phyloP scores from a whole-genome alignment of 2,329 filamentous ascomycete species.

The Fusarium bactridioides region DNA sequence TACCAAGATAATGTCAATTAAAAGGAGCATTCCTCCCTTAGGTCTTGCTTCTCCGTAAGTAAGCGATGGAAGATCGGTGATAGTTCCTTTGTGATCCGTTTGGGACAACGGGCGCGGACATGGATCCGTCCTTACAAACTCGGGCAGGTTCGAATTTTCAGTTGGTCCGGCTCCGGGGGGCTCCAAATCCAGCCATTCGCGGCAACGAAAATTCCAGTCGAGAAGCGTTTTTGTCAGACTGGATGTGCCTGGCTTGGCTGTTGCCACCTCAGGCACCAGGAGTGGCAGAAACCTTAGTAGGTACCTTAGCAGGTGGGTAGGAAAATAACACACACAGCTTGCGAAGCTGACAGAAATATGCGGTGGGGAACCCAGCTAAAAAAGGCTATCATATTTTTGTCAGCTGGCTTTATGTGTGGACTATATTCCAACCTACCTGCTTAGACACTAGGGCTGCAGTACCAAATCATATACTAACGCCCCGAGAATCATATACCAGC shows the following conservation, averaged over 20 bases:
- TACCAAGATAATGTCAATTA: background rate
- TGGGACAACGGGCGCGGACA: background rate
- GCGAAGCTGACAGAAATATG: no score
- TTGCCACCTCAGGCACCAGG: slow-evolving; percentile 10
- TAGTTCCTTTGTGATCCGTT: background rate
- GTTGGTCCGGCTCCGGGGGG: slow-evolving; percentile 5
- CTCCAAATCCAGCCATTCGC: slow-evolving; percentile 1
- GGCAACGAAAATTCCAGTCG: slow-evolving; percentile 30
- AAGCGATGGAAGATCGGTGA: background rate
- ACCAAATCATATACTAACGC: no score
- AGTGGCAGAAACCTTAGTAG: background rate
- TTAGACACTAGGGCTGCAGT: no score
- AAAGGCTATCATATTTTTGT: no score
- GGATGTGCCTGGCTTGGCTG: slow-evolving; percentile 1
- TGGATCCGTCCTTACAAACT: background rate
- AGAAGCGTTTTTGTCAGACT: slow-evolving; percentile 1
- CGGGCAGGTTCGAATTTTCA: background rate
- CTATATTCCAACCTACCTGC: no score
- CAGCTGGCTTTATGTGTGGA: no score
- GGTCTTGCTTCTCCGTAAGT: background rate
- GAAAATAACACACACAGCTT: no score
- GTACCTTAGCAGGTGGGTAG: background rate
- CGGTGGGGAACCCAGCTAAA: no score
- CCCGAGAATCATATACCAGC: no score
- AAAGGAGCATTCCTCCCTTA: background rate